Evolutionary conservation across 305 asterid species (phyloP), one percentile per base, ranked within the genome.

Genomic region (Salvia sclarea): DNA sequence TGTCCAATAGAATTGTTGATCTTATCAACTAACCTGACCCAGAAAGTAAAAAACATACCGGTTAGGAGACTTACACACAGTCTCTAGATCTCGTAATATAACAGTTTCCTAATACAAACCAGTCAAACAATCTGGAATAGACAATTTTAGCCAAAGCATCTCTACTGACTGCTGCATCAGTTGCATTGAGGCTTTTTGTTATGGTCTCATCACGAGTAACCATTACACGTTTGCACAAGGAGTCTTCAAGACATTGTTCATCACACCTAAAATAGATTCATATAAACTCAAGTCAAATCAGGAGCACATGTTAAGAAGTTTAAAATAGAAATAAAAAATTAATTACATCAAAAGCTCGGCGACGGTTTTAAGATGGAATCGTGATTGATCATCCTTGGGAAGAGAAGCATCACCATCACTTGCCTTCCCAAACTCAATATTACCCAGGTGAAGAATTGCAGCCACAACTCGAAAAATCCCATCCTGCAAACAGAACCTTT

Each of bases 1-100:
- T 92, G 98, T 73, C 98, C 98, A 48, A 92, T 90, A 54, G 98
- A 90, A 68, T 72, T 74, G 78, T 92, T 92, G 76, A 92, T 86
- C 86, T 86, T 90, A 83, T 92, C 78, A 69, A 92, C 98, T 64
- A 92, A 83, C 98, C 98, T 92, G 87, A 75, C 69, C 44, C 47
- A 78, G 41, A 68, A 68, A 65, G 24, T 25, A 30, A 45, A 77
- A 69, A 52, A 52, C 1, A 10, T 48, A 60, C 35, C 69, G 49
- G 65, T 60, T 12, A 75, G 68, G 53, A 65, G 74, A 41, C 21
- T n/a, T 12, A 40, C 52, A 43, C 22, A 43, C n/a, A 16, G 43
- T 17, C 55, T 61, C 14, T 48, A 20, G 74, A 72, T 67, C 45
- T 22, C 8, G 54, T 44, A 28, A 53, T 52, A 16, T 31, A 22